These are phyloP conservation scores for Leccinum broughii DNA, from an alignment of 768 basidiomycete species.

Conservation along the genomic window DNA sequence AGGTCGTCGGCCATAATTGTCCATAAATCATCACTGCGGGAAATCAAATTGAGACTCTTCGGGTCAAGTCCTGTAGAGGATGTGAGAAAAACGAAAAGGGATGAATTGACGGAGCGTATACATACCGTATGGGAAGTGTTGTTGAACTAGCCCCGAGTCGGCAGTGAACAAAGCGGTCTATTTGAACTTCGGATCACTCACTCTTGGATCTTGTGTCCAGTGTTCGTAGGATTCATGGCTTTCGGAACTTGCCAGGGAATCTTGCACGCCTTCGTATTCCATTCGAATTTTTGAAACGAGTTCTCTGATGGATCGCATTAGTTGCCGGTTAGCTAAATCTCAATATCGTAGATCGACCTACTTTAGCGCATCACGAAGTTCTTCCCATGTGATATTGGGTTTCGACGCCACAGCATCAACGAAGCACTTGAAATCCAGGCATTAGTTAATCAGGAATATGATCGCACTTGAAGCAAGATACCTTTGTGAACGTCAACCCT, in stretches of 20 bases:
- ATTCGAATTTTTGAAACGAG: constrained; percentile 15
- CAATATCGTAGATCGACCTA: constrained; percentile 3
- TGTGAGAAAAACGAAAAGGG: not conserved
- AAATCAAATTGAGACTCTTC: constrained; percentile 10
- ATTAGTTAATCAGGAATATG: not conserved
- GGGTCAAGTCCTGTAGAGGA: constrained; percentile 15
- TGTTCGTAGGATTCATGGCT: not conserved
- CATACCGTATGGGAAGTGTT: constrained; percentile 18
- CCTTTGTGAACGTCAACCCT: constrained; percentile 28
- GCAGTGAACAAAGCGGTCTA: not conserved
- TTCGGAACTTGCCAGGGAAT: not conserved
- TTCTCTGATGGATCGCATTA: constrained; percentile 7
- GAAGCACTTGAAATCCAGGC: constrained; percentile 18
- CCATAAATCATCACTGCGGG: not conserved
- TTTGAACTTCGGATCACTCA: constrained; percentile 12
- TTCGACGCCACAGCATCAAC: constrained; percentile 12
- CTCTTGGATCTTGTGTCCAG: constrained; percentile 24
- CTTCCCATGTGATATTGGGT: constrained; percentile 20
- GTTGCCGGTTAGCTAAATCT: not conserved
- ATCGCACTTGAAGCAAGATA: not conserved
- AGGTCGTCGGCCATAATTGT: not conserved
- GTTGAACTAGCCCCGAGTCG: constrained; percentile 4
- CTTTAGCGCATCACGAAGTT: constrained; percentile 20
- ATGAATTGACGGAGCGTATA: not conserved
- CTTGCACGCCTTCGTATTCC: constrained; percentile 9